A percentile compares a stretch with the other conserved stretches of the same genome.
Evolutionary conservation across 768 basidiomycete genomes (phyloP).

Genomic region (Rubroboletus pulcherrimus): DNA sequence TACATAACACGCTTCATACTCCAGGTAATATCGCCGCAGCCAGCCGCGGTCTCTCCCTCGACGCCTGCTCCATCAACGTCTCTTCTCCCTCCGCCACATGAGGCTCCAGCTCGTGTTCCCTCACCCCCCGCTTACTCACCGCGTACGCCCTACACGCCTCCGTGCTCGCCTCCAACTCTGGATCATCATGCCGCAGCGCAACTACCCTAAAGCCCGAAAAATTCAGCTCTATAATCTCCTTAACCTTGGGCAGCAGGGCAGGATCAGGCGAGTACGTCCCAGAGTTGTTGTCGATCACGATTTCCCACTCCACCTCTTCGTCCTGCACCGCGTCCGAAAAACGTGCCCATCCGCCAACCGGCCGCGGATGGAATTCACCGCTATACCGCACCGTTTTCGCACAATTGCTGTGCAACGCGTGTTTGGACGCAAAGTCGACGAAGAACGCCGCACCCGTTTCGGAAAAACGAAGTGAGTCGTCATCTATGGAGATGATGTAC

Average conservation of each 20-base stretch:
- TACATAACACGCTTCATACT: background rate
- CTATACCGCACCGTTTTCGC: conserved; percentile 61
- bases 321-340: conserved; percentile 57
- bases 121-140: conserved; percentile 53
- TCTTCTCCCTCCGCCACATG: conserved; percentile 52
- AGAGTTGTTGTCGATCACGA: conserved; percentile 83
- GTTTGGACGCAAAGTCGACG: conserved; percentile 83
- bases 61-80: conserved; percentile 40
- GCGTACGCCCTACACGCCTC: conserved; percentile 71
- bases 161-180: conserved; percentile 51
- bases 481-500: conserved; percentile 74
- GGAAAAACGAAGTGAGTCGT: conserved; percentile 76
- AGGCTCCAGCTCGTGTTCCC: conserved; percentile 60
- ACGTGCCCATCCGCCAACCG: conserved; percentile 60
- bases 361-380: conserved; percentile 78
- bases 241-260: conserved; percentile 54
- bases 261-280: conserved; percentile 81
- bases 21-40: background rate
- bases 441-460: conserved; percentile 87
- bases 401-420: conserved; percentile 80
- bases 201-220: conserved; percentile 61
- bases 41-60: conserved; percentile 1
- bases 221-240: conserved; percentile 65
- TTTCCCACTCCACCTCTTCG: conserved; percentile 64
- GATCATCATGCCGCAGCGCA: conserved; percentile 54